Evolutionary conservation across 1,284 basidiomycete species (phyloP), one percentile per base, ranked within the genome.

Genomic region (Puccinia novopanici): DNA sequence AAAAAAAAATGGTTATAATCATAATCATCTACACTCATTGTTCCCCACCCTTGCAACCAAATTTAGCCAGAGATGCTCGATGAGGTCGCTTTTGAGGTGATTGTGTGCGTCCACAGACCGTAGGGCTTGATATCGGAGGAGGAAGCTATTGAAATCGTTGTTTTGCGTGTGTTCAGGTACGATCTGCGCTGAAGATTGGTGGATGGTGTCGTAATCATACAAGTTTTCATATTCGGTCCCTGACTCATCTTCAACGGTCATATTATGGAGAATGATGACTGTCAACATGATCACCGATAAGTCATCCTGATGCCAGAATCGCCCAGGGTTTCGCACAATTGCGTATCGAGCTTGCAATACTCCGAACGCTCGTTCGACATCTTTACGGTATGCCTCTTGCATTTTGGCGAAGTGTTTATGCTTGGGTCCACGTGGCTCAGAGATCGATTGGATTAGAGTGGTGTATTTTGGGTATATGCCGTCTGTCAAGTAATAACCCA

Each of bases 181-280:
- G 45, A 8, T 70, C 2, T 42, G 19, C 30, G 13, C 30, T 12
- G 13, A 27, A 19, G 37, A 50, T 3, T 70, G n/a, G 19, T 70
- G 67, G n/a, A n/a, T n/a, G n/a, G n/a, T n/a, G n/a, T n/a, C n/a
- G 13, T 70, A 70, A 52, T 70, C 67, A 52, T 15, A 52, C 0
- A 12, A 1, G 3, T 70, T 50, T 52, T 3, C 24, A 27, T 34
- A 8, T 1, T n/a, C 10, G 15, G 10, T 12, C 50, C 30, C 67
- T 30, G 12, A 37, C n/a, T 63, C 42, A 34, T 75, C 55, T 22
- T 75, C 73, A 52, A 63, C 50, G 5, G 63, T 75, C 54, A 61
- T 63, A 10, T 57, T 73, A 52, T 73, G 71, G 24, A 73, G 52
- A 42, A 73, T 3, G 0, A 73, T n/a, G 2, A 34, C 50, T 19